Evolutionary conservation across 306 rosid genomes (phyloP).

Genomic region (Notholithocarpus densiflorus): DNA sequence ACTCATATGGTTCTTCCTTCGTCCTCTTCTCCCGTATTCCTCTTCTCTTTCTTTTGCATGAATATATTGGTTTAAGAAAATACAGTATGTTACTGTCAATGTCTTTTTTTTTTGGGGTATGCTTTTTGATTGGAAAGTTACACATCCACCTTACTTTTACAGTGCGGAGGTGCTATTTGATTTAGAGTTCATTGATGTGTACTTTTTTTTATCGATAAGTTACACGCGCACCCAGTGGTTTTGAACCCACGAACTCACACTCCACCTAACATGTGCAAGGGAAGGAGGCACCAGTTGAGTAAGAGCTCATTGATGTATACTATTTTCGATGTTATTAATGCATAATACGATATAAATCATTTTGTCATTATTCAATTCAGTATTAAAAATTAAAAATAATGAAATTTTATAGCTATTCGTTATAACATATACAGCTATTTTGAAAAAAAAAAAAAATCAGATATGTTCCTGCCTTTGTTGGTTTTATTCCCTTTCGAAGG

Average conservation of each 20-base stretch:
- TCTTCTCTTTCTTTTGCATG: conserved; percentile 2
- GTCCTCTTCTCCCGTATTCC: not conserved
- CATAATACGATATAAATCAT: not conserved
- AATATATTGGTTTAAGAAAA: not conserved
- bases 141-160: too few relatives aligned
- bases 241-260: too few relatives aligned
- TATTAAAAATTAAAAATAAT: not conserved
- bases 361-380: not conserved
- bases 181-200: too few relatives aligned
- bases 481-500: conserved; percentile 19
- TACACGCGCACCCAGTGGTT: too few relatives aligned
- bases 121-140: too few relatives aligned
- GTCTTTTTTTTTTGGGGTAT: too few relatives aligned
- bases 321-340: too few relatives aligned
- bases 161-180: too few relatives aligned
- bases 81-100: not conserved
- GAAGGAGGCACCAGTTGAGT: too few relatives aligned
- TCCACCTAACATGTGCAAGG: too few relatives aligned
- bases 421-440: not conserved
- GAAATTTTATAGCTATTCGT: not conserved
- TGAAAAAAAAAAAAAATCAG: not conserved
- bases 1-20: not conserved
- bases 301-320: too few relatives aligned
- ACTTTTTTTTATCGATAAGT: too few relatives aligned
- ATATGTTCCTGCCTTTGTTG: not conserved